Evolutionary conservation across 768 basidiomycete species (phyloP).

Genomic region (Rhizopogon sp.): DNA sequence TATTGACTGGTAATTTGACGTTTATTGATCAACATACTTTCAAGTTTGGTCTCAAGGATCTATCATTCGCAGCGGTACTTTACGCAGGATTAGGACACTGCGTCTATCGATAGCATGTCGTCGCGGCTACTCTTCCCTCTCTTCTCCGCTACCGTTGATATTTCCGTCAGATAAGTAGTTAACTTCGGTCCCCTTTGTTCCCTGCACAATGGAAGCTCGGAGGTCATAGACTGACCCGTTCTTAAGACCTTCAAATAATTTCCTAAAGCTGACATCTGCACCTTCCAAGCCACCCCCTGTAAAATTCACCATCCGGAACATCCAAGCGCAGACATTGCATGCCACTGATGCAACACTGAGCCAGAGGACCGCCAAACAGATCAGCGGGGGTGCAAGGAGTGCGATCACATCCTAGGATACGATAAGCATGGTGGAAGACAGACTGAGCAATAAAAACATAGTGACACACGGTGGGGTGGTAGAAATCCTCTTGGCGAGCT

Average conservation of each 20-base stretch:
- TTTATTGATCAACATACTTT: no score
- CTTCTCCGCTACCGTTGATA: no score
- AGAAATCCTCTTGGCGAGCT: conserved; percentile 52
- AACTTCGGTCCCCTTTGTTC: no score
- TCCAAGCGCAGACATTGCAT: not conserved
- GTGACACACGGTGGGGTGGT: conserved; percentile 42
- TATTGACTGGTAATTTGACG: no score
- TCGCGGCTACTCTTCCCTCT: no score
- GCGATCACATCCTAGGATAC: not conserved
- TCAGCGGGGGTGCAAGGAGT: not conserved
- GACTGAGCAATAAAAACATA: not conserved
- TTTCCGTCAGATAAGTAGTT: no score
- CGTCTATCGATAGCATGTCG: no score
- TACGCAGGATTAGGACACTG: no score
- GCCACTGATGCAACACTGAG: conserved; percentile 14
- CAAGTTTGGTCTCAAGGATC: no score
- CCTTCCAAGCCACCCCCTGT: conserved; percentile 1
- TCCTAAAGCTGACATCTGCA: not conserved
- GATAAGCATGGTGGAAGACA: not conserved
- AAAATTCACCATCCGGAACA: not conserved
- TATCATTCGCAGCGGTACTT: no score
- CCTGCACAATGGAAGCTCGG: no score
- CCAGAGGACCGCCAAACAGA: not conserved
- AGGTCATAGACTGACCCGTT: no score
- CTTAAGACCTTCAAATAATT: not conserved